Evolutionary conservation across 257 asterid genomes (phyloP).

Genomic region (Gentiana straminea): DNA sequence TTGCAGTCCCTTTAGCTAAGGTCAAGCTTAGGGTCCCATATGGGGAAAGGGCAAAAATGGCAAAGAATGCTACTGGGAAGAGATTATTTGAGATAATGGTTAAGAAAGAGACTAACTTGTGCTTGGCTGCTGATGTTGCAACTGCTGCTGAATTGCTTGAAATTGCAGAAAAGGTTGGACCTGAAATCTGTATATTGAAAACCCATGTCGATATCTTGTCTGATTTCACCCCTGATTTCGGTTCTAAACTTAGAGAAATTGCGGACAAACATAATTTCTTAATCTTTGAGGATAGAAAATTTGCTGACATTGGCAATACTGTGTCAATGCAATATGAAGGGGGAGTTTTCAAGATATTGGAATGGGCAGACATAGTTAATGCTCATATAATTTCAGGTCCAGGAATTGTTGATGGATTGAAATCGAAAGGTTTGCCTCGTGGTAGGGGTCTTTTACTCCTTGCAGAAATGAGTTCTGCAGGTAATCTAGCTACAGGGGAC

Average conservation of each 20-base stretch:
- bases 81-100: conserved; percentile 87
- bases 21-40: conserved; percentile 41
- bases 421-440: conserved; percentile 74
- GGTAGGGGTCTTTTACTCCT: conserved; percentile 86
- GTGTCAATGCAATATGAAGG: conserved; percentile 97
- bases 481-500: conserved; percentile 84
- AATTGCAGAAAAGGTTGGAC: conserved; percentile 96
- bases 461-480: conserved; percentile 98
- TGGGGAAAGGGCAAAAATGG: conserved; percentile 69
- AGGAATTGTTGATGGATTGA: conserved; percentile 92
- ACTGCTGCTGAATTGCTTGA: conserved; percentile 87
- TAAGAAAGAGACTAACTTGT: conserved; percentile 74
- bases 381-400: conserved; percentile 99
- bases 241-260: conserved; percentile 84
- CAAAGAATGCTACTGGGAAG: conserved; percentile 83
- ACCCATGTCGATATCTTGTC: conserved; percentile 96
- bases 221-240: conserved; percentile 87
- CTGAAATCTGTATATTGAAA: conserved; percentile 92
- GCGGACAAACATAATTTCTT: conserved; percentile 86
- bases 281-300: conserved; percentile 90
- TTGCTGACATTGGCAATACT: conserved; percentile 98
- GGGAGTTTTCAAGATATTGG: conserved; percentile 81
- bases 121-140: conserved; percentile 95
- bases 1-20: conserved; percentile 46
- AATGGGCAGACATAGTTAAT: conserved; percentile 93